Base-by-base conservation (phyloP, 495 filamentous ascomycete genomes). In the Aspergillus bertholletiae region DNA sequence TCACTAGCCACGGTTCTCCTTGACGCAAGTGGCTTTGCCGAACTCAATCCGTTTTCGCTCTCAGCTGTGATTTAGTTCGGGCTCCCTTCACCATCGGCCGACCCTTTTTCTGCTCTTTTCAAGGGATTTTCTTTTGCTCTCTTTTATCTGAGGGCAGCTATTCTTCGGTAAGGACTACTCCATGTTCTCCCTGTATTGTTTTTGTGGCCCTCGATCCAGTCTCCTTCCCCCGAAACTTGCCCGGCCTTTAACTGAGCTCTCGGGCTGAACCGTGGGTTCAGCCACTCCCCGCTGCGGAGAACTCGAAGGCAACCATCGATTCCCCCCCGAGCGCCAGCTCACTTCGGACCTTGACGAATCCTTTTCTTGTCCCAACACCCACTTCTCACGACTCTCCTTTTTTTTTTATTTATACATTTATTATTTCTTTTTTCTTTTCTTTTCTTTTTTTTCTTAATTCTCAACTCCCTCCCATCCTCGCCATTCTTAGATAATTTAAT, bases 11-110 rank as follows among this genome's bases (percentile, higher is more conserved):
- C 64, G 46, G 39, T 50, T 51, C 49, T 48, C 50, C 56, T 67
- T 67, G 64, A 67, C 64, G 64, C 64, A 67, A 63, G 62, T 63
- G 64, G 62, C 64, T 60, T 58, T 59, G 57, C 39, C 32, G 46
- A 43, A 56, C 47, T 52, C 47, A 51, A 55, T 51, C 34, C 50
- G 40, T 37, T 37, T 37, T 34, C 30, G 34, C 13, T 37, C 34
- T 50, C 22, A 50, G 20, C 24, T n/a, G 30, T 43, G 39, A 43
- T 43, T 43, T 43, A 43, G 18, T 43, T 43, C 39, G 39, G 18
- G 40, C 58, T 37, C 17, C 47, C 59, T 26, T 46, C 20, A 22
- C 39, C 39, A 22, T 26, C n/a, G 9, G 34, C 28, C 46, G 41
- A 22, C 24, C 17, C 35, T 41, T 24, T 48, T 35, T 28, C 43